Evolutionary conservation across 2,329 filamentous ascomycete species (phyloP).

Genomic region (Pezicula radicicola): DNA sequence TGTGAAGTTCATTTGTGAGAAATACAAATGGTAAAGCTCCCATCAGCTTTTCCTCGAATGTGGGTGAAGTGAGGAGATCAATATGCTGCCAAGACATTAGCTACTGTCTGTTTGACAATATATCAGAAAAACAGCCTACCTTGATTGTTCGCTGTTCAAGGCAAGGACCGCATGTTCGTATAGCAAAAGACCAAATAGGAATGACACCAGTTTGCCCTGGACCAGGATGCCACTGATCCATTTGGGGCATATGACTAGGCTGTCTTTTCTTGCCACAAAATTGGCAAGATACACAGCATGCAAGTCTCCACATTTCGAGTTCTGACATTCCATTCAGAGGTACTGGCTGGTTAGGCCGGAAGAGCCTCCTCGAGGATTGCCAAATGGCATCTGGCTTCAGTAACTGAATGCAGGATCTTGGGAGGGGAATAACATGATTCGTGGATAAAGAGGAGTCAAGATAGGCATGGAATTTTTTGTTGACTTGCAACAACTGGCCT

Average conservation of each 20-base stretch:
- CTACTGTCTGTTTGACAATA: constrained; percentile 5
- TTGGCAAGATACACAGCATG: constrained; percentile 62
- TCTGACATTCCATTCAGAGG: constrained; percentile 65
- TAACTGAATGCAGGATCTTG: constrained; percentile 27
- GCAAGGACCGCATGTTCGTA: constrained; percentile 65
- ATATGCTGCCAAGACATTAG: constrained; percentile 56
- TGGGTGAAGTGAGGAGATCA: constrained; percentile 62
- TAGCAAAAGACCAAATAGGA: constrained; percentile 68
- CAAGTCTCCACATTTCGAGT: constrained; percentile 73
- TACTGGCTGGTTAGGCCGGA: constrained; percentile 64
- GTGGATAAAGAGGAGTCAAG: constrained; percentile 46
- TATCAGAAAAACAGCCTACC: constrained; percentile 44
- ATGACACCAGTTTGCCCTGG: constrained; percentile 59
- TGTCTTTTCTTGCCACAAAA: constrained; percentile 53
- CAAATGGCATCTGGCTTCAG: constrained; percentile 66
- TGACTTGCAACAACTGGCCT: constrained; percentile 64
- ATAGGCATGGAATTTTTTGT: constrained; percentile 61
- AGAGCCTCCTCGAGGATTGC: constrained; percentile 63
- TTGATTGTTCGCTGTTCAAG: constrained; percentile 58
- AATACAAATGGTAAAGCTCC: constrained; percentile 69
- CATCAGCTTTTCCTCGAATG: constrained; percentile 57
- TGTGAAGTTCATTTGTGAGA: constrained; percentile 57
- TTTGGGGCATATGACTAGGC: constrained; percentile 22
- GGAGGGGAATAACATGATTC: constrained; percentile 31
- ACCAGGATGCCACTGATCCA: constrained; percentile 53